These are phyloP conservation scores for Tetrapisispora taiwanensis DNA, from an alignment of 805 yeast genomes.

Conservation along the genomic window DNA sequence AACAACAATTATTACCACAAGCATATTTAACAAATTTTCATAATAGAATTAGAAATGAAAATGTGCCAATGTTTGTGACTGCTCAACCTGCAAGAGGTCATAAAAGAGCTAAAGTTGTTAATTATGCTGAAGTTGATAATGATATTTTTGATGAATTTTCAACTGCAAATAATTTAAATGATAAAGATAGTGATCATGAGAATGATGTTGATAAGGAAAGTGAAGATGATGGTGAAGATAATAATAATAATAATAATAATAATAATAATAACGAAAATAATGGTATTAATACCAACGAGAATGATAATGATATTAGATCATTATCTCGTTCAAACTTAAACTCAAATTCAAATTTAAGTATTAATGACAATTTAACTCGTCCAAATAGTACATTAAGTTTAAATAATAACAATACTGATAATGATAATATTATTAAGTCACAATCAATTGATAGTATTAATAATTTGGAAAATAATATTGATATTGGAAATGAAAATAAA, in stretches of 20 bases:
- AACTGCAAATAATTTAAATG: conserved; percentile 28
- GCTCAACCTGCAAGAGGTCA: conserved; percentile 71
- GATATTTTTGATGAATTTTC: conserved; percentile 45
- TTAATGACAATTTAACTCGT: neutral
- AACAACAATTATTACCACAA: conserved; percentile 44
- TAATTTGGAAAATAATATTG: neutral
- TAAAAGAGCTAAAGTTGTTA: conserved; percentile 63
- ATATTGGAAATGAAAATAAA: neutral
- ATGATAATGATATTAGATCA: neutral
- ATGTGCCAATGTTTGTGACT: conserved; percentile 61
- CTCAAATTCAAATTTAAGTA: conserved; percentile 1
- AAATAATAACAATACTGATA: neutral
- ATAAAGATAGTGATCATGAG: neutral
- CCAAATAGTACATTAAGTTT: neutral
- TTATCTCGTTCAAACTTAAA: neutral
- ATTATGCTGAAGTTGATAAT: conserved; percentile 76
- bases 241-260: too few relatives aligned
- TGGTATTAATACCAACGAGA: neutral
- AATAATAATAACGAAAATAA: neutral
- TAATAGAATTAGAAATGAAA: conserved; percentile 61
- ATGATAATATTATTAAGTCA: neutral
- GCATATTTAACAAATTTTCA: conserved; percentile 69
- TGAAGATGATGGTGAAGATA: neutral
- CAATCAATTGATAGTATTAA: neutral
- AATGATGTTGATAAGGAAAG: neutral